Base-by-base conservation (phyloP, 2,329 filamentous ascomycete genomes). In the Sphaceloma murrayae region DNA sequence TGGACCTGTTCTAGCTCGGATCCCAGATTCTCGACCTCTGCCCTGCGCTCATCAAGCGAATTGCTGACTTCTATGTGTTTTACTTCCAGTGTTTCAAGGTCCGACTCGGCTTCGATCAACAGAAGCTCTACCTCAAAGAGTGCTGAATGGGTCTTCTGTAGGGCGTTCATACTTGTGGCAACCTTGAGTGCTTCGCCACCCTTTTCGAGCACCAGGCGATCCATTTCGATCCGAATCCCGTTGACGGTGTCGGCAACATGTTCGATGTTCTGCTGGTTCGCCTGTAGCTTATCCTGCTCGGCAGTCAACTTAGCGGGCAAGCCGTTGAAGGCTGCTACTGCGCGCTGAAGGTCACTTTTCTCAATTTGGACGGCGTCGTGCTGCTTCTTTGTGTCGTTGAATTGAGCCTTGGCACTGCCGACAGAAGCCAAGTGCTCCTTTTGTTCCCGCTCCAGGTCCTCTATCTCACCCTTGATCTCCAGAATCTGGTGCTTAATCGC, bases 101-200 rank as follows among this genome's bases (percentile, higher is more conserved):
- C 91, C 0, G 87, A 95, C n/a, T 70, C 62, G 1, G 86, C 88
- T 66, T 98, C 91, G 21, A 93, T 74, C 1, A 75, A 66, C 49
- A 78, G 71, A 33, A 95, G 70, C 52, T 84, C 74, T 2, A 75
- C 77, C 54, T 88, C 78, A 11, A 88, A 62, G 8, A 85, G 64
- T 10, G 74, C 72, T 34, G 80, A 70, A 43, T 83, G 77, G 4
- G 77, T 70, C 38, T 68, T 62, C 10, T 76, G 74, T 33, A 94
- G 72, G 14, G 63, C 57, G n/a, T 73, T 70, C 5, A 93, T 72
- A 3, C 75, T 67, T 51, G 74, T 71, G 59, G 70, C 70, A 57
- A 77, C 78, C 48, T 73, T 63, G 22, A 80, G 57, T 3, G 71
- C 67, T 10, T 59, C 46, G 27, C 58, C 54, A 5, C 62, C 66